Evolutionary conservation across 805 yeast genomes (phyloP), one percentile per base, ranked within the genome.

Genomic region (Suhomyces prunicola): DNA sequence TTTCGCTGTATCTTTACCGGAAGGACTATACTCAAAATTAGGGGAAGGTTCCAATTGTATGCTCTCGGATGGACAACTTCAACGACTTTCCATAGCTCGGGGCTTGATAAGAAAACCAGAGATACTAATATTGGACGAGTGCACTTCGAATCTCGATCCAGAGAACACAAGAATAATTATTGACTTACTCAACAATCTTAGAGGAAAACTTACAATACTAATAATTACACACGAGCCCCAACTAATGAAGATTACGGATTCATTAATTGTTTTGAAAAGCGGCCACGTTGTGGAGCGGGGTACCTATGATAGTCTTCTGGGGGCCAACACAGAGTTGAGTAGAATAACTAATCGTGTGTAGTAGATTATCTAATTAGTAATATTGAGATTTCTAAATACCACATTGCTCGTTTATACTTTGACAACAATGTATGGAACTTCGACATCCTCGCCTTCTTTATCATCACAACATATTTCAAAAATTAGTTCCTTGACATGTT

Each of bases 391-490:
- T 29, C 33, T 12, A 29, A 4, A 12, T 29, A 29, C 33, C 33
- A 2, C 2, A 29, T 29, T 29, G 33, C 33, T 29, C 27, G 53
- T 44, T 55, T 61, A 72, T 46, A 73, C 54, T 60, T 67, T 71
- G 19, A 92, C 82, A 52, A 88, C 84, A 56, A 92, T 81, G 67
- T 83, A 91, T 31, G 99, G 99, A 57, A 91, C 90, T 62, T 92
- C 98, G 19, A 91, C 97, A 68, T 94, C 99, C 67, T 94, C 98
- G 35, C 93, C 99, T 46, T 86, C 81, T 64, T 83, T 77, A 68
- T 94, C 99, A 64, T 94, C 98, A 56, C 93, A 88, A 68, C 97
- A 90, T 46, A 94, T 81, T 72, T 93, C 99, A 53, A 94, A 80
- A 54, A 93, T 86, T 73, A 94, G 76, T 15, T 90, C 85, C 70